Conservation (phyloP, 2,329 filamentous ascomycete genomes). For the Botrytis tulipae region DNA sequence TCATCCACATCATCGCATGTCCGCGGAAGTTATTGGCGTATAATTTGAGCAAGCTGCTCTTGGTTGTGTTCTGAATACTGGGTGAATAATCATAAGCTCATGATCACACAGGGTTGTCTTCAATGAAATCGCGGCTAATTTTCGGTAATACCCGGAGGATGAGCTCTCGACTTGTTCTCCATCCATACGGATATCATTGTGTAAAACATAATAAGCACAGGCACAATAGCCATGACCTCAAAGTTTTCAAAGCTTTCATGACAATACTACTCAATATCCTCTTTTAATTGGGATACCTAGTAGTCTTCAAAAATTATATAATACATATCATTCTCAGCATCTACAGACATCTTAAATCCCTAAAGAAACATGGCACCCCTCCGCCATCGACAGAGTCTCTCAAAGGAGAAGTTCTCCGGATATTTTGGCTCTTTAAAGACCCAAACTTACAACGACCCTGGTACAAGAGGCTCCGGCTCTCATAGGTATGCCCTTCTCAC, state of each 20-base stretch:
- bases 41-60: slow-evolving; percentile 25
- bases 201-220: neutral
- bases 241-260: neutral
- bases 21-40: slow-evolving; percentile 30
- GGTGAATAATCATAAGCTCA: neutral
- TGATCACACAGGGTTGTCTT: slow-evolving; percentile 3
- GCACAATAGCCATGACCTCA: neutral
- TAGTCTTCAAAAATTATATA: neutral
- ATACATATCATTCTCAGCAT: neutral
- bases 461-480: slow-evolving; percentile 52
- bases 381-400: slow-evolving; percentile 53
- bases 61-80: slow-evolving; percentile 4
- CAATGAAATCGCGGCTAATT: neutral
- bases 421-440: slow-evolving; percentile 69
- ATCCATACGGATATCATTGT: neutral
- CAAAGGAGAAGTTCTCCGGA: slow-evolving; percentile 66
- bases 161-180: neutral
- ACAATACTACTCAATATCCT: neutral
- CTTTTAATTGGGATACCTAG: neutral
- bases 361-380: slow-evolving; percentile 31
- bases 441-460: slow-evolving; percentile 65
- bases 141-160: slow-evolving; percentile 2
- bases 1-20: slow-evolving; percentile 40
- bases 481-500: slow-evolving; percentile 51
- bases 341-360: neutral